phyloP scores from a whole-genome alignment of 2,329 filamentous ascomycete species.

The Pseudogymnoascus sp. region DNA sequence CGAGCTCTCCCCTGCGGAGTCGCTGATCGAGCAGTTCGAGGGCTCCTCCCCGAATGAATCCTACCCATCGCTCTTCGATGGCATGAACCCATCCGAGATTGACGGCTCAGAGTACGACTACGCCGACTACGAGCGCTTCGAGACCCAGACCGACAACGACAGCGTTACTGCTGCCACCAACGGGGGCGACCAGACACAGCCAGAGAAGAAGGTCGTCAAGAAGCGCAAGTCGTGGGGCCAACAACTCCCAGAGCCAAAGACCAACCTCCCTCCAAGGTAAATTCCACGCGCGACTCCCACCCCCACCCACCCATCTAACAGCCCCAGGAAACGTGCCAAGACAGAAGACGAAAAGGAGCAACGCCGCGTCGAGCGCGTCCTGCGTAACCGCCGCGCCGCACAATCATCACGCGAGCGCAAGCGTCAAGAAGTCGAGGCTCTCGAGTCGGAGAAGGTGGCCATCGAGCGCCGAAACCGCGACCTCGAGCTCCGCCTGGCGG shows the following conservation, averaged over 20 bases:
- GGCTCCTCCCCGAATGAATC: background rate
- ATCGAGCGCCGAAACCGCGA: constrained; percentile 65
- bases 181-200: constrained; percentile 18
- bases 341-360: constrained; percentile 99
- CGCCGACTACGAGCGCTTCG: constrained; percentile 17
- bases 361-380: constrained; percentile 90
- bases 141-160: constrained; percentile 13
- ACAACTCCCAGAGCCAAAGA: constrained; percentile 92
- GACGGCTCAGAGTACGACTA: constrained; percentile 28
- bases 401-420: constrained; percentile 78
- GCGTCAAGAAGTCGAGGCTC: constrained; percentile 67
- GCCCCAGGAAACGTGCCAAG: constrained; percentile 81
- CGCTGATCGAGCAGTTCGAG: background rate
- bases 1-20: background rate
- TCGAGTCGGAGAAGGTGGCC: constrained; percentile 55
- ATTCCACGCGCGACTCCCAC: constrained; percentile 4
- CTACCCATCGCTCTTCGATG: constrained; percentile 26
- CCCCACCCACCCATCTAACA: constrained; percentile 22
- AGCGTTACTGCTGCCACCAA: constrained; percentile 19
- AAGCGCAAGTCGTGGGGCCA: constrained; percentile 99
- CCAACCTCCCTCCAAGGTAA: constrained; percentile 83
- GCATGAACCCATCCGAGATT: constrained; percentile 21
- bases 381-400: constrained; percentile 89
- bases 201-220: constrained; percentile 68
- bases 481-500: constrained; percentile 51